A percentile compares a stretch with the other conserved stretches of the same genome.
These are phyloP conservation scores for Plasmodium ovale DNA, from an alignment of 169 alveolate species.

Conservation along the genomic window DNA sequence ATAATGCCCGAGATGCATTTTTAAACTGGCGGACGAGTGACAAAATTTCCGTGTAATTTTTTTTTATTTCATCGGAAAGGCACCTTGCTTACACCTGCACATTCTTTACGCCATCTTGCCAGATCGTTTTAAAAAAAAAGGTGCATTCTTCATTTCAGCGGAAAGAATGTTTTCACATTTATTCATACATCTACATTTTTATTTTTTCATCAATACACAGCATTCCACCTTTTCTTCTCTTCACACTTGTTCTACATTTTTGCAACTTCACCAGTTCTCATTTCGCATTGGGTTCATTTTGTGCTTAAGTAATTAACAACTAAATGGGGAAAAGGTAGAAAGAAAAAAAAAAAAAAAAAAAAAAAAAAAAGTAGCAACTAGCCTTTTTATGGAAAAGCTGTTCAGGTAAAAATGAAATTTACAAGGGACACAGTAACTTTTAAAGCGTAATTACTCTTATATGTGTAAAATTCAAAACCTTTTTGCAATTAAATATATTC, in stretches of 20 bases:
- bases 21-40: too few species aligned
- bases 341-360: neutral
- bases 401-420: too few species aligned
- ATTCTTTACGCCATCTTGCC: too few species aligned
- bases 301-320: neutral
- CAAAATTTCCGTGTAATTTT: too few species aligned
- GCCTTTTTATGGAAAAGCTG: too few species aligned
- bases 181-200: neutral
- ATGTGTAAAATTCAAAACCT: too few species aligned
- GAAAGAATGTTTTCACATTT: neutral
- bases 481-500: too few species aligned
- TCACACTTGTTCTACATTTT: neutral
- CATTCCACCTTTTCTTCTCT: neutral
- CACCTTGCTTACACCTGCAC: neutral
- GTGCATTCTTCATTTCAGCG: neutral
- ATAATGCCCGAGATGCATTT: too few species aligned
- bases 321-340: neutral
- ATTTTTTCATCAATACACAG: neutral
- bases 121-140: neutral
- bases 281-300: neutral
- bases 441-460: too few species aligned
- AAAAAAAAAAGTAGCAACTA: too few species aligned
- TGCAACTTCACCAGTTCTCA: neutral
- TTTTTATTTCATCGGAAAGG: too few species aligned
- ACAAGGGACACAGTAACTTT: too few species aligned